phyloP scores from a whole-genome alignment of 78 protist genomes.

The slime mould (Dictyostelium discoideum) region dicty_2.7 NC_007091.3:1547501-1548000 shows the following conservation, averaged over 20 bases:
- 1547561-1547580: neutral
- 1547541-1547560: neutral
- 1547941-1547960: neutral
- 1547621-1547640: neutral
- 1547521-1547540: neutral
- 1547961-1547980: neutral
- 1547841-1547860: neutral
- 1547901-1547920: neutral
- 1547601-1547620: neutral
- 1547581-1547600: neutral
- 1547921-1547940: neutral
- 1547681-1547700: neutral
- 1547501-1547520: neutral
- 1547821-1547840: neutral
- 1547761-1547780: neutral
- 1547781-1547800: neutral
- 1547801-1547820: neutral
- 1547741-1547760: neutral
- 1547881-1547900: neutral
- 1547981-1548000: neutral
- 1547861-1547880: neutral
- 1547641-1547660: conserved; percentile 1
- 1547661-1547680: neutral
- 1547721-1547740: neutral
- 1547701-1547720: neutral